phyloP scores from a whole-genome alignment of 371 early-diverging fungal genomes.

The Mortierella polycephala region DNA sequence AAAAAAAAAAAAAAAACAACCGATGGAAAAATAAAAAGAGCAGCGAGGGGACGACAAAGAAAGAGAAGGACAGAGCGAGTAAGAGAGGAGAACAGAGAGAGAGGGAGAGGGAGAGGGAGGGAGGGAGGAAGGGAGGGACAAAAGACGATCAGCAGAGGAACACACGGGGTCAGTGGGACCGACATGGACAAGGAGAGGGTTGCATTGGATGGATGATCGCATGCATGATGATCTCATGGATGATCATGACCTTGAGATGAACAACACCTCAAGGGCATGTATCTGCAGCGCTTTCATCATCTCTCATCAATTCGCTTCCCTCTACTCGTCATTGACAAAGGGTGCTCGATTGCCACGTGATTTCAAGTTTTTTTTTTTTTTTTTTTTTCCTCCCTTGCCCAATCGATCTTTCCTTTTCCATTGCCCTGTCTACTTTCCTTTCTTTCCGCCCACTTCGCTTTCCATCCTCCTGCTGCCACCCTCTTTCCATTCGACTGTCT shows the following conservation, averaged over 20 bases:
- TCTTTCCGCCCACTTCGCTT: neutral
- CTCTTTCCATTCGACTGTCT: neutral
- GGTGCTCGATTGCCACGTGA: neutral
- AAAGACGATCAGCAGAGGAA: neutral
- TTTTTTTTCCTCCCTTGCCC: neutral
- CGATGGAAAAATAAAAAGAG: neutral
- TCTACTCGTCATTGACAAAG: too few relatives aligned
- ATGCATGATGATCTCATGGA: too few relatives aligned
- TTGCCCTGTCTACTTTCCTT: neutral
- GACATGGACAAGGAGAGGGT: neutral
- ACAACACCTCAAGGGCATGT: too few relatives aligned
- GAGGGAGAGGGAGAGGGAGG: neutral
- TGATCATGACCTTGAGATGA: too few relatives aligned
- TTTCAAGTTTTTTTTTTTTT: conserved; percentile 3
- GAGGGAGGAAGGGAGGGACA: neutral
- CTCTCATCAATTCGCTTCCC: neutral
- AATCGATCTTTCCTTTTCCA: neutral
- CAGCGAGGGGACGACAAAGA: neutral
- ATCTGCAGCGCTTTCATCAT: too few relatives aligned
- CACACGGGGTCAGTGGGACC: neutral
- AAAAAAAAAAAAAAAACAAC: neutral
- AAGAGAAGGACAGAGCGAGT: neutral
- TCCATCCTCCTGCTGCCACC: neutral
- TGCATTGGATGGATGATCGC: too few relatives aligned
- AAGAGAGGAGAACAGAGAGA: neutral